These are phyloP conservation scores for Ophiostoma australiae DNA, from an alignment of 2,329 filamentous ascomycete species.

Conservation along the genomic window DNA sequence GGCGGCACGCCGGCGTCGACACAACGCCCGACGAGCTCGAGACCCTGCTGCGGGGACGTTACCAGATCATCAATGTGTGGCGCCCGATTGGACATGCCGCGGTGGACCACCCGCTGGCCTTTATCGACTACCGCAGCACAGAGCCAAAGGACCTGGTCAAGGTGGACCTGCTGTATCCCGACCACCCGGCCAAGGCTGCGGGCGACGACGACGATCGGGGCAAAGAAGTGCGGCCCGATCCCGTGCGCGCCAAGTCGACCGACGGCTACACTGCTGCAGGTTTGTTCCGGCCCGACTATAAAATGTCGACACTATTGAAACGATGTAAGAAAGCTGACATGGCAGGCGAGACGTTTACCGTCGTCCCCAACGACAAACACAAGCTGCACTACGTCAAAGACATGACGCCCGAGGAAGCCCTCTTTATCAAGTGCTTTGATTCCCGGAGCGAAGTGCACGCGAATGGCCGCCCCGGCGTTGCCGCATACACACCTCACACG, in stretches of 20 bases:
- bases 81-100: slow-evolving; percentile 60
- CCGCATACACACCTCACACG: slow-evolving; percentile 48
- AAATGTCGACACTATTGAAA: not conserved
- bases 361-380: slow-evolving; percentile 54
- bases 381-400: slow-evolving; percentile 63
- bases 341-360: slow-evolving; percentile 55
- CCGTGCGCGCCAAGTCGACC: slow-evolving; percentile 42
- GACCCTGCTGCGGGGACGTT: slow-evolving; percentile 52
- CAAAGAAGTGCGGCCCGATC: slow-evolving; percentile 53
- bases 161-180: slow-evolving; percentile 59
- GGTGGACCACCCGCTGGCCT: slow-evolving; percentile 58
- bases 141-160: slow-evolving; percentile 53
- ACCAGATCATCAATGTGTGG: slow-evolving; percentile 68
- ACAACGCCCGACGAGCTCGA: slow-evolving; percentile 46
- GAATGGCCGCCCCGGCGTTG: slow-evolving; percentile 38
- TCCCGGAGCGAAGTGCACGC: slow-evolving; percentile 39
- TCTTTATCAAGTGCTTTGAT: slow-evolving; percentile 52
- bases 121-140: slow-evolving; percentile 60
- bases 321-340: not conserved
- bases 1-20: slow-evolving; percentile 48
- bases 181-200: slow-evolving; percentile 33
- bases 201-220: slow-evolving; percentile 48
- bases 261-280: slow-evolving; percentile 56
- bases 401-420: slow-evolving; percentile 53
- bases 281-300: slow-evolving; percentile 18